Percentiles rank a stretch among this genome's conserved stretches.
Conservation (phyloP, 225 moss, liverwort and hornwort genomes). For the Sphagnum tenellum region DNA sequence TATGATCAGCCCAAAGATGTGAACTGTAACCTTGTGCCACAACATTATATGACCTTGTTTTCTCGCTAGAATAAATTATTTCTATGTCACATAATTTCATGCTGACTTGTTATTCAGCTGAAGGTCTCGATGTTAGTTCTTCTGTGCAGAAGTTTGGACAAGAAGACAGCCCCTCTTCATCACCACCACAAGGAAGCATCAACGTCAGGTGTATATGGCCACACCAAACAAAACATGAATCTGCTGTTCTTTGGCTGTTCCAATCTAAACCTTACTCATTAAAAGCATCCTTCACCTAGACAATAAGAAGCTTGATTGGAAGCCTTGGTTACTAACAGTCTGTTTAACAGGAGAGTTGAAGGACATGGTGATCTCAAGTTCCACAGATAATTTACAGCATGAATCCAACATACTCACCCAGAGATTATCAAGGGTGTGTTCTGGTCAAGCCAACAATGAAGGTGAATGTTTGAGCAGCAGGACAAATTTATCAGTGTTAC, state of each 20-base stretch:
- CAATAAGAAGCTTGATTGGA: too few relatives aligned
- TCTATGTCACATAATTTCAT: too few relatives aligned
- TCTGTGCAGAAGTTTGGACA: conserved; percentile 6
- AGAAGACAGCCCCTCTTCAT: conserved; percentile 4
- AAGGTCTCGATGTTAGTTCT: background rate
- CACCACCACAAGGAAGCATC: background rate
- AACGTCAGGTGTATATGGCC: conserved; percentile 1
- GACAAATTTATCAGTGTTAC: background rate
- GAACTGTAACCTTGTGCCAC: too few relatives aligned
- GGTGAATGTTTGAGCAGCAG: background rate
- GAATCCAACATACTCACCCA: background rate
- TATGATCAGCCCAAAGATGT: background rate
- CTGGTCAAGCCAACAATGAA: background rate
- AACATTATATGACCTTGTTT: too few relatives aligned
- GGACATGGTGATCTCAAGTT: background rate
- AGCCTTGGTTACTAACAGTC: too few relatives aligned
- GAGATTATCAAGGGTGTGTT: conserved; percentile 6
- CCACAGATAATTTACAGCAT: background rate
- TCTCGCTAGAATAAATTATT: too few relatives aligned
- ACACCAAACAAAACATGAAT: too few relatives aligned
- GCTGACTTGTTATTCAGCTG: too few relatives aligned
- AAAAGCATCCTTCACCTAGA: too few relatives aligned
- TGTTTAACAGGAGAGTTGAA: conserved; percentile 1
- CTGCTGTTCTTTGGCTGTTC: background rate
- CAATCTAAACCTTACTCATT: too few relatives aligned